Evolutionary conservation across 345 rosid genomes (phyloP).

Genomic region (Eucalyptus marginata): DNA sequence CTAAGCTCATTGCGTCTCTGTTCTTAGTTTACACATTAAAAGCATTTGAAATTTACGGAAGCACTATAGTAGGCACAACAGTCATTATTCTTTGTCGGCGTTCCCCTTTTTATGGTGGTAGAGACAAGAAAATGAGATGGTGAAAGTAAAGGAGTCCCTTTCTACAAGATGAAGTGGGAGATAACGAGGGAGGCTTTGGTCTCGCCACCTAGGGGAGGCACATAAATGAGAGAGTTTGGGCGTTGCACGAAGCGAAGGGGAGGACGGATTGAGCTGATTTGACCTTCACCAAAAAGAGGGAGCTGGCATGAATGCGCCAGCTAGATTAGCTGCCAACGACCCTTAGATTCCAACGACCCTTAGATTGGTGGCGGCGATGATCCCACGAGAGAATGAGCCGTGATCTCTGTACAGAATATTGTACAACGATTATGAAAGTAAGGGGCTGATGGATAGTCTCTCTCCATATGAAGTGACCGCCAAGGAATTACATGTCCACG

Average conservation of each 20-base stretch:
- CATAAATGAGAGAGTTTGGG: background rate
- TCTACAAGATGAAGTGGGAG: background rate
- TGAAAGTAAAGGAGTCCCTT: background rate
- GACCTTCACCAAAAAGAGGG: background rate
- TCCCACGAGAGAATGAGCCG: background rate
- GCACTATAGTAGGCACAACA: too few relatives aligned
- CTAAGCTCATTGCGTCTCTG: too few relatives aligned
- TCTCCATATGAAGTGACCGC: background rate
- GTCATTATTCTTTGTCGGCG: too few relatives aligned
- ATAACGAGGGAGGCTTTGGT: background rate
- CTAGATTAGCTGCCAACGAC: background rate
- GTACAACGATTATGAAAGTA: too few relatives aligned
- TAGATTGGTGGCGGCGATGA: background rate
- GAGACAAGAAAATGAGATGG: background rate
- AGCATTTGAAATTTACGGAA: too few relatives aligned
- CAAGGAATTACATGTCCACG: background rate
- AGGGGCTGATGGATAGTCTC: too few relatives aligned
- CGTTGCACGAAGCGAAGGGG: background rate
- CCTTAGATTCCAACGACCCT: background rate
- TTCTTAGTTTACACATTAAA: too few relatives aligned
- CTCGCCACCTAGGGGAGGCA: background rate
- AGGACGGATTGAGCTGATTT: background rate
- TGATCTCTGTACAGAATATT: too few relatives aligned
- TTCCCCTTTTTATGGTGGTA: background rate
- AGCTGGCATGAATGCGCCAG: background rate